A percentile compares a stretch with the other conserved stretches of the same genome.
Evolutionary conservation across 192 early-diverging fungal genomes (phyloP).

Genomic region (Cladochytrium replicatum): DNA sequence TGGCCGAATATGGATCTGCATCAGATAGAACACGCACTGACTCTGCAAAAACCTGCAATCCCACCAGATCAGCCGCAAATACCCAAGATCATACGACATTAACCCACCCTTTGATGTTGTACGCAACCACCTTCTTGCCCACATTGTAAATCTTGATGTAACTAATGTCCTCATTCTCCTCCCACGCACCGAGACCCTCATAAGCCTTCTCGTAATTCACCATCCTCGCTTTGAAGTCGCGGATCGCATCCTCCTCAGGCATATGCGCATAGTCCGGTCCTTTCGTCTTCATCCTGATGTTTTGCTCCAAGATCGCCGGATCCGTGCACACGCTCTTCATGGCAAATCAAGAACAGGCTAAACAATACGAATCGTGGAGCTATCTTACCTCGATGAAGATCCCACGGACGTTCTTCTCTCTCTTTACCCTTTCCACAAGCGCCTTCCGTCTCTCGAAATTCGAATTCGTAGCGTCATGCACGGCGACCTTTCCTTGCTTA

Average conservation of each 20-base stretch:
- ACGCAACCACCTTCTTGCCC: slow-evolving; percentile 88
- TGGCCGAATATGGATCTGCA: slow-evolving; percentile 86
- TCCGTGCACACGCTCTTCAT: slow-evolving; percentile 84
- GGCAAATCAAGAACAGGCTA: neutral
- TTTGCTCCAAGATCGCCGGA: slow-evolving; percentile 58
- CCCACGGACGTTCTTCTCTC: slow-evolving; percentile 18
- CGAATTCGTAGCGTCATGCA: slow-evolving; percentile 91
- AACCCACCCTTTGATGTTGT: slow-evolving; percentile 90
- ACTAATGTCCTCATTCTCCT: slow-evolving; percentile 66
- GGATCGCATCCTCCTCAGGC: slow-evolving; percentile 67
- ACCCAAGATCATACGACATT: too few relatives aligned
- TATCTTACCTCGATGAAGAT: slow-evolving; percentile 30
- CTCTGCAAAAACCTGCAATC: too few relatives aligned
- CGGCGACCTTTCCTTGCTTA: slow-evolving; percentile 73
- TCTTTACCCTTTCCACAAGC: slow-evolving; percentile 19
- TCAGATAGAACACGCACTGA: slow-evolving; percentile 95
- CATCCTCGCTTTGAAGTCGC: slow-evolving; percentile 78
- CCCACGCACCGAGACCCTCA: slow-evolving; percentile 68
- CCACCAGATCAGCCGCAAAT: too few relatives aligned
- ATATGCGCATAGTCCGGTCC: slow-evolving; percentile 92
- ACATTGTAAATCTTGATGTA: slow-evolving; percentile 97
- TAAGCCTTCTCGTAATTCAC: slow-evolving; percentile 92
- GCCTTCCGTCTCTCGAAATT: slow-evolving; percentile 63
- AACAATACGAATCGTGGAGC: slow-evolving; percentile 1
- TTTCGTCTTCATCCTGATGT: slow-evolving; percentile 80